Conservation (phyloP, 371 early-diverging fungal genomes). For the Coemansia sp. region DNA sequence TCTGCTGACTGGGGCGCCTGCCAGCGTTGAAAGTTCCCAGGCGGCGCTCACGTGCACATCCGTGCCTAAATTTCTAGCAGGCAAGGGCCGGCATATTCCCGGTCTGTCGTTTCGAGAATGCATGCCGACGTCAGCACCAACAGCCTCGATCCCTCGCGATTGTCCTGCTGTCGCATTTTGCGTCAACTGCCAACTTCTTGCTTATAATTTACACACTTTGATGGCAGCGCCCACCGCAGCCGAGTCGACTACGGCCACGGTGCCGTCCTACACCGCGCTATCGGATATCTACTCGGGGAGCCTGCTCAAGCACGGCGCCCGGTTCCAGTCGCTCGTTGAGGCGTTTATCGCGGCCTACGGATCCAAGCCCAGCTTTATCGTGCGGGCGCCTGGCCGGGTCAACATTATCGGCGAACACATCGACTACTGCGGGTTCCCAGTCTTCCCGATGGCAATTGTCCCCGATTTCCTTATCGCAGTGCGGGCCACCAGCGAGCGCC, state of each 20-base stretch:
- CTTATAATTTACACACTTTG: neutral
- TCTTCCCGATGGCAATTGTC: conserved; percentile 95
- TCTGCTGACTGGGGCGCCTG: too few relatives aligned
- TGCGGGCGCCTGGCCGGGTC: conserved; percentile 90
- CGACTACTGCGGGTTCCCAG: conserved; percentile 92
- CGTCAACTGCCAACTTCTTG: neutral
- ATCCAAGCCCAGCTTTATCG: conserved; percentile 72
- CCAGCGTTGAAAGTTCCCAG: too few relatives aligned
- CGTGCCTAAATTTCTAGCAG: neutral
- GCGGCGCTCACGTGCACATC: neutral
- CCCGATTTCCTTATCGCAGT: conserved; percentile 82
- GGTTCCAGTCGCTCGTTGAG: conserved; percentile 59
- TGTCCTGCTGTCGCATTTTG: neutral
- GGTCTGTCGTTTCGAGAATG: too few relatives aligned
- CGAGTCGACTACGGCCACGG: neutral
- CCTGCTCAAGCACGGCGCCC: conserved; percentile 38
- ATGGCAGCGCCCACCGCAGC: neutral
- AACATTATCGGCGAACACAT: conserved; percentile 97
- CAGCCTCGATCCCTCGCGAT: neutral
- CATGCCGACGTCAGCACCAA: neutral
- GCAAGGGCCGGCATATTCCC: neutral
- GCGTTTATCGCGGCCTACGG: conserved; percentile 66
- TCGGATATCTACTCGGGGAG: conserved; percentile 19
- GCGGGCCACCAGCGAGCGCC: conserved; percentile 52
- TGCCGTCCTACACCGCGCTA: conserved; percentile 13